Base-by-base conservation (phyloP, 805 yeast genomes). In the Myxozyma sirexii region DNA sequence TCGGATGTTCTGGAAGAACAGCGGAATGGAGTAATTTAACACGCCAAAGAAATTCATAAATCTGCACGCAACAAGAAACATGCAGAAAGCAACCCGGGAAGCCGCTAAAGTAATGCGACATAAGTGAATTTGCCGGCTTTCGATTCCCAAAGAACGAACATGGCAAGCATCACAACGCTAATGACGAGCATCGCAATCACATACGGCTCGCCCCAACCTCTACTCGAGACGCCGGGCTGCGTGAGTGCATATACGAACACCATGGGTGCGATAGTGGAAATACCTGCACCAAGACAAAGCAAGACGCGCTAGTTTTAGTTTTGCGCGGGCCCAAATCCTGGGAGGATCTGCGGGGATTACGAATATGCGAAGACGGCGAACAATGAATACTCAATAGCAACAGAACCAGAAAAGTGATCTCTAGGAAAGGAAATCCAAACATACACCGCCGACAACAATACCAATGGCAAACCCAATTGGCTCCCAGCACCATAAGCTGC, bases 401-500 rank as follows among this genome's bases (percentile, higher is more conserved):
- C n/a, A 56, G 59, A 80, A 79, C 58, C 58, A 79, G 39, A 78
- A 76, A 15, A 72, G 71, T 0, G 80, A 70, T 54, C 79, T 67
- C 82, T 82, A 80, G 51, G 67, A 70, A 21, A 79, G 63, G 15
- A 71, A 67, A 48, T 74, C 69, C n/a, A 71, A 62, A 65, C 80
- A 77, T 6, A 80, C 74, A 53, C 82, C 83, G 4, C 79, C 80
- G 31, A 74, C 62, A 19, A 80, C 62, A 27, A 72, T 71, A 0
- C 83, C 83, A 19, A 68, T 62, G 1, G 79, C 76, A 44, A 75
- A 76, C 15, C 83, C 83, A 4, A 77, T 67, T 1, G 83, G 83
- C 1, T 82, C 80, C 83, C 83, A 0, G 79, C 79, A 3, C 79
- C 71, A 56, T 77, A 80, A 3, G 72, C 69, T 4, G 80, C 70